Percentiles rank a stretch among this genome's conserved stretches.
These are phyloP conservation scores for Kluyveromyces starmeri DNA, from an alignment of 805 yeast species.

Conservation along the genomic window DNA sequence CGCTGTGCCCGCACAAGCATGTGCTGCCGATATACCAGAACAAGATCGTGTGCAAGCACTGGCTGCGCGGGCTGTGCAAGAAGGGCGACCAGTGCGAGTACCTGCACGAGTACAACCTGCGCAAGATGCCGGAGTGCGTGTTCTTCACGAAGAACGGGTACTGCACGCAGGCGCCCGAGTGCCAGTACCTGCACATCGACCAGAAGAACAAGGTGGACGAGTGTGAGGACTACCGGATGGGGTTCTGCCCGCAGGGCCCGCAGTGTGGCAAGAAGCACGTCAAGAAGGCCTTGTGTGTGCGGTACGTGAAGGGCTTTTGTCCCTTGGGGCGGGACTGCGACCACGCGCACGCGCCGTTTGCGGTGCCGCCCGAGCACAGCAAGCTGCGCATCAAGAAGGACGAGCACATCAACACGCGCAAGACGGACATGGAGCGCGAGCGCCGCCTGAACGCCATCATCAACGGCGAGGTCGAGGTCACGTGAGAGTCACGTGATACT, in stretches of 20 bases:
- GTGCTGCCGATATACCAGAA: slow-evolving; percentile 55
- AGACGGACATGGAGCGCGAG: slow-evolving; percentile 28
- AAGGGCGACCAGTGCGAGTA: slow-evolving; percentile 96
- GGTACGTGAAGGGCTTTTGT: slow-evolving; percentile 84
- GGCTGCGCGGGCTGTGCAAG: slow-evolving; percentile 95
- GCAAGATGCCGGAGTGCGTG: slow-evolving; percentile 95
- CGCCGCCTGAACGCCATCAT: slow-evolving; percentile 29
- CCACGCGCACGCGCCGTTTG: slow-evolving; percentile 73
- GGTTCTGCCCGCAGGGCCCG: slow-evolving; percentile 92
- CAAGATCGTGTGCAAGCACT: slow-evolving; percentile 93
- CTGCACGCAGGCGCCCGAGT: slow-evolving; percentile 90
- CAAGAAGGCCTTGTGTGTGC: slow-evolving; percentile 64
- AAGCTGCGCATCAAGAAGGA: slow-evolving; percentile 25
- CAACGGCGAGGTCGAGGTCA: slow-evolving; percentile 22
- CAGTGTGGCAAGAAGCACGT: slow-evolving; percentile 75
- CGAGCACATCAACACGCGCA: slow-evolving; percentile 28
- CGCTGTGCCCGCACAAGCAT: slow-evolving; percentile 82
- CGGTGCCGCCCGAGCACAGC: slow-evolving; percentile 34
- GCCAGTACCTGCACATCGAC: slow-evolving; percentile 85
- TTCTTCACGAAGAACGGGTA: slow-evolving; percentile 71
- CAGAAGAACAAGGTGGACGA: slow-evolving; percentile 84
- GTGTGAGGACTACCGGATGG: slow-evolving; percentile 73
- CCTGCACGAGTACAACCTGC: slow-evolving; percentile 84
- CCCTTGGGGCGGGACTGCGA: slow-evolving; percentile 72
- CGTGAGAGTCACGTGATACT: too few species aligned